Conservation (phyloP, 495 filamentous ascomycete genomes). For the Hypoxylon intermedium region DNA sequence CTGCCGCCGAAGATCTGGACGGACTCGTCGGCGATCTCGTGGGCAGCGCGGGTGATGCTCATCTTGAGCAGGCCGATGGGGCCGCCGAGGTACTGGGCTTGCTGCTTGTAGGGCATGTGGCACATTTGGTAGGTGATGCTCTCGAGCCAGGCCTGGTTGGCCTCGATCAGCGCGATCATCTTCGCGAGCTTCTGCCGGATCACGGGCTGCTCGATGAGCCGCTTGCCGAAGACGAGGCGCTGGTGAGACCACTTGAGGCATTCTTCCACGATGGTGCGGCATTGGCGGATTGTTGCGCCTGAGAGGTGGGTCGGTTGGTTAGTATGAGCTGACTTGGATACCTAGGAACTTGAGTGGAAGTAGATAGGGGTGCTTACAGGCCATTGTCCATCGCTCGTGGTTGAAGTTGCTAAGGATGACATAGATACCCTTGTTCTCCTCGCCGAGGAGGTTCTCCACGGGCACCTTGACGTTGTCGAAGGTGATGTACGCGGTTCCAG, state of each 20-base stretch:
- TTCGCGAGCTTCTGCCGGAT: slow-evolving; percentile 87
- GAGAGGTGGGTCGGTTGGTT: slow-evolving; percentile 36
- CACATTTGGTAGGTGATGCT: slow-evolving; percentile 85
- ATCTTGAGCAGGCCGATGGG: slow-evolving; percentile 87
- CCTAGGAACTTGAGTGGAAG: slow-evolving; percentile 1
- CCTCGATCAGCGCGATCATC: slow-evolving; percentile 83
- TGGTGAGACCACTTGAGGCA: slow-evolving; percentile 91
- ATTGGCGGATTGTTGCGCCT: slow-evolving; percentile 68
- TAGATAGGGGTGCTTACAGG: slow-evolving; percentile 39
- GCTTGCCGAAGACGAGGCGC: slow-evolving; percentile 84
- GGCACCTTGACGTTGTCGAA: slow-evolving; percentile 90
- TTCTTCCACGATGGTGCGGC: slow-evolving; percentile 77
- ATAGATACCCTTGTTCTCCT: slow-evolving; percentile 86
- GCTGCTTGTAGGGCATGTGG: slow-evolving; percentile 80
- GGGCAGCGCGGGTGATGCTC: slow-evolving; percentile 73
- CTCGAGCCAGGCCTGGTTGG: slow-evolving; percentile 87
- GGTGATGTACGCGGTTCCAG: slow-evolving; percentile 80
- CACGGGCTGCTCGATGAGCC: slow-evolving; percentile 81
- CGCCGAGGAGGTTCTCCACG: slow-evolving; percentile 76
- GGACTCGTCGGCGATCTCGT: slow-evolving; percentile 82
- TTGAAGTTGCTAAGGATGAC: slow-evolving; percentile 92
- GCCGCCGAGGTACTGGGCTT: slow-evolving; percentile 76
- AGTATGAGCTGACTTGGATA: too few species aligned
- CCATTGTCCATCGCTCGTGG: slow-evolving; percentile 79
- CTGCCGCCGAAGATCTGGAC: slow-evolving; percentile 89